Conservation (phyloP, 768 basidiomycete species). For the Trametes punicea region DNA sequence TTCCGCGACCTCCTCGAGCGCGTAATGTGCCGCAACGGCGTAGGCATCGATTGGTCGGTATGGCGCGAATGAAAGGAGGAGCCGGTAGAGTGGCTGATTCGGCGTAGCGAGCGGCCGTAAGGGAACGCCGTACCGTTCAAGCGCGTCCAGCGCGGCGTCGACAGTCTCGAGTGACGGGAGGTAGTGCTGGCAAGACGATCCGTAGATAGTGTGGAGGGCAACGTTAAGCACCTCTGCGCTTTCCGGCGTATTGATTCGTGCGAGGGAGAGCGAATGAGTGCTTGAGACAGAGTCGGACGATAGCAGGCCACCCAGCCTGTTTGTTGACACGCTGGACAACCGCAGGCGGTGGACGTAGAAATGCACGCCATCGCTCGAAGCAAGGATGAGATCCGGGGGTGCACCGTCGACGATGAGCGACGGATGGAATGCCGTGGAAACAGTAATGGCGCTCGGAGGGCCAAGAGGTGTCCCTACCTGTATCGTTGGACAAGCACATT, state of each 20-base stretch:
- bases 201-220: constrained; percentile 34
- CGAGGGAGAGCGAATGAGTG: background rate
- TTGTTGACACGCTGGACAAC: constrained; percentile 56
- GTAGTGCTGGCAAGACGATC: constrained; percentile 27
- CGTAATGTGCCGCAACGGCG: constrained; percentile 35
- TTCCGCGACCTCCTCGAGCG: constrained; percentile 38
- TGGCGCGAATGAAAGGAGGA: constrained; percentile 35
- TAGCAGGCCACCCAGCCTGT: constrained; percentile 57
- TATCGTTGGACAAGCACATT: background rate
- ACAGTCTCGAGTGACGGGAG: constrained; percentile 29
- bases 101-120: constrained; percentile 26
- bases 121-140: constrained; percentile 28
- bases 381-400: constrained; percentile 57
- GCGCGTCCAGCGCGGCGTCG: constrained; percentile 23
- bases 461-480: constrained; percentile 2
- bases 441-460: constrained; percentile 35
- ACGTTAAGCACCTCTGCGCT: constrained; percentile 31
- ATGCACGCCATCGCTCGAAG: constrained; percentile 73
- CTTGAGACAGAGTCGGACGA: background rate
- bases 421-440: constrained; percentile 81
- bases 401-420: constrained; percentile 48
- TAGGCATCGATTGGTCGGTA: constrained; percentile 39
- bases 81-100: constrained; percentile 29
- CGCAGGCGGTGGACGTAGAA: constrained; percentile 72
- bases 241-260: constrained; percentile 25